Evolutionary conservation across 371 early-diverging fungal genomes (phyloP).

Genomic region (Mortierella sp.): DNA sequence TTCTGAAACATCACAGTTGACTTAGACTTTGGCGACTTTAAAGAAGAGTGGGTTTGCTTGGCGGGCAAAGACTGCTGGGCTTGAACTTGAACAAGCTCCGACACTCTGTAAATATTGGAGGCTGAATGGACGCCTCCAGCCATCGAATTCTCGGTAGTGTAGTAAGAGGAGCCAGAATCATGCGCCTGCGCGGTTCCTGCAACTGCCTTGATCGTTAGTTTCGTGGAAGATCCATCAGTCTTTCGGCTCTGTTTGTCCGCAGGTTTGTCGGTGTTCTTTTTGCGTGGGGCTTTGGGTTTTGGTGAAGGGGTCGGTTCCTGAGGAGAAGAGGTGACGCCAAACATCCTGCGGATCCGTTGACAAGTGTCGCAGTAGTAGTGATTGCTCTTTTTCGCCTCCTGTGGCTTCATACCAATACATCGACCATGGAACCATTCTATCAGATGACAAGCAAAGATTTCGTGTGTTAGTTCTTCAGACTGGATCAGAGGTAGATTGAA

Average conservation of each 20-base stretch:
- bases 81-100: not conserved
- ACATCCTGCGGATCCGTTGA: conserved; percentile 39
- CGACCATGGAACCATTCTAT: conserved; percentile 64
- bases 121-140: not conserved
- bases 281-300: conserved; percentile 26
- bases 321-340: conserved; percentile 25
- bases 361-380: conserved; percentile 69
- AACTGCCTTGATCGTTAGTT: conserved; percentile 18
- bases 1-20: not conserved
- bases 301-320: conserved; percentile 10
- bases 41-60: not conserved
- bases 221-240: not conserved
- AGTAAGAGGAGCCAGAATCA: not conserved
- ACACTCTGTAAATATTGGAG: not conserved
- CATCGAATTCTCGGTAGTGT: not conserved
- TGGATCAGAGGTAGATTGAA: not conserved
- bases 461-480: not conserved
- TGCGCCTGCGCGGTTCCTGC: not conserved
- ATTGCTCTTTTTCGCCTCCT: conserved; percentile 59
- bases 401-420: conserved; percentile 59
- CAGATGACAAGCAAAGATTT: not conserved
- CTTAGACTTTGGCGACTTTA: not conserved
- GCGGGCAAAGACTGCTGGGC: conserved; percentile 3
- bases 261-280: conserved; percentile 27
- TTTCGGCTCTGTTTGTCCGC: conserved; percentile 8